Evolutionary conservation across 1,284 basidiomycete genomes (phyloP), one percentile per base, ranked within the genome.

Genomic region (Fomitopsis betulina): DNA sequence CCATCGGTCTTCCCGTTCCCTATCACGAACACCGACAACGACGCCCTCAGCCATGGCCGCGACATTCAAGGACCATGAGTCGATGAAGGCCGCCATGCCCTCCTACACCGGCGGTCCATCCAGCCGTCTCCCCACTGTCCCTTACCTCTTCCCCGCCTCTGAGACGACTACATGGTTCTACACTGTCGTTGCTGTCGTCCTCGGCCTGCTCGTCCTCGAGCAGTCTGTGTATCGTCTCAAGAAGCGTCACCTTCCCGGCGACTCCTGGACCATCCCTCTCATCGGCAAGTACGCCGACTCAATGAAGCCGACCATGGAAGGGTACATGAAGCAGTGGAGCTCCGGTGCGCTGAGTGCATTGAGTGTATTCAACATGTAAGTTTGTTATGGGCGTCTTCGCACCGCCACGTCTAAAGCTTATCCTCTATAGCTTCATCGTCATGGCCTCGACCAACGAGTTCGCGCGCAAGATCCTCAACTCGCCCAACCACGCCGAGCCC

Each of bases 281-380:
- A 96, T 98, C 60, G 95, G 95, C 61, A 94, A 94, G 73, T 96
- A 96, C 67, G 85, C 88, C 12, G 92, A 96, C 71, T 95, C 92
- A 17, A 76, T 95, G 76, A 84, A 89, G 67, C 95, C 95, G 5
- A 87, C 91, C 4, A 82, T 97, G 79, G 91, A 94, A 70, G 85
- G 85, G 54, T 98, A 98, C 79, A 91, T 89, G 80, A 83, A 81
- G 65, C 92, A 94, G 69, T 96, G 94, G 94, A 79, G 89, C 67
- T 86, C 89, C 38, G 95, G 93, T 56, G 82, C 86, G 9, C 81
- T 98, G 39, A 91, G 89, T 64, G 93, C 87, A 13, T 78, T 96
- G 60, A 94, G 92, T 67, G 95, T 98, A 3, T 98, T 98, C 79
- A 95, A 98, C 76, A 96, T 98, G 94, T 93, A 63, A 40, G 27